Evolutionary conservation across 2,329 filamentous ascomycete species (phyloP).

Genomic region (Stagonosporopsis chrysanthemi): DNA sequence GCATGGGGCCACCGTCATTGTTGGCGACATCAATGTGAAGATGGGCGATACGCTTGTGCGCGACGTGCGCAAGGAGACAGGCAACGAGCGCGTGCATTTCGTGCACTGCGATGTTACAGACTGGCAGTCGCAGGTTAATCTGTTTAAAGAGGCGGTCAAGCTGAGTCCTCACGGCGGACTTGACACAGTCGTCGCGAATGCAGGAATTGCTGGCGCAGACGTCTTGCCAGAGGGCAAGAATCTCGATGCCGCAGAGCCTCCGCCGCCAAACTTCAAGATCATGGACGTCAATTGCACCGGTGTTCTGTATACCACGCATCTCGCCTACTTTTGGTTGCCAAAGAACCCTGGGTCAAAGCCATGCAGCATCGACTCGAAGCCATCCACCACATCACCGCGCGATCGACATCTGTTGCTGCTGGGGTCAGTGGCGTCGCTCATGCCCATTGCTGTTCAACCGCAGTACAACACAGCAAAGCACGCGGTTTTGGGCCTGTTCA

Average conservation of each 20-base stretch:
- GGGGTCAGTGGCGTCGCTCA: conserved; percentile 66
- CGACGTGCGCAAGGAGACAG: conserved; percentile 56
- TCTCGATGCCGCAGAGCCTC: conserved; percentile 56
- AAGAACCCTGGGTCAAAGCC: conserved; percentile 56
- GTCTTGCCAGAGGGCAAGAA: conserved; percentile 59
- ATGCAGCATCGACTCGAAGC: conserved; percentile 42
- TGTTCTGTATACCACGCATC: conserved; percentile 69
- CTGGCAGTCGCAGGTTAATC: conserved; percentile 68
- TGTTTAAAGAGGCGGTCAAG: conserved; percentile 67
- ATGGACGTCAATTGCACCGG: conserved; percentile 70
- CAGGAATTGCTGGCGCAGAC: conserved; percentile 62
- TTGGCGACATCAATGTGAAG: conserved; percentile 67
- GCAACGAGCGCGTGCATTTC: conserved; percentile 60
- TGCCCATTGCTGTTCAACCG: conserved; percentile 51
- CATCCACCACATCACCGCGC: conserved; percentile 37
- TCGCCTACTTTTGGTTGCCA: conserved; percentile 67
- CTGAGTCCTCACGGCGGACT: conserved; percentile 64
- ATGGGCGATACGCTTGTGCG: conserved; percentile 64
- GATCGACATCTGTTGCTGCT: conserved; percentile 70
- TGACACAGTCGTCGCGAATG: conserved; percentile 72
- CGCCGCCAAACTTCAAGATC: conserved; percentile 60
- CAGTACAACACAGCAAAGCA: conserved; percentile 72
- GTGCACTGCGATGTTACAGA: conserved; percentile 70
- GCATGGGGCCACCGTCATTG: conserved; percentile 63
- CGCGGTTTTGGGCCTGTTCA: conserved; percentile 70